Evolutionary conservation across 2,329 filamentous ascomycete species (phyloP).

Genomic region (Raffaelea ambrosiae): DNA sequence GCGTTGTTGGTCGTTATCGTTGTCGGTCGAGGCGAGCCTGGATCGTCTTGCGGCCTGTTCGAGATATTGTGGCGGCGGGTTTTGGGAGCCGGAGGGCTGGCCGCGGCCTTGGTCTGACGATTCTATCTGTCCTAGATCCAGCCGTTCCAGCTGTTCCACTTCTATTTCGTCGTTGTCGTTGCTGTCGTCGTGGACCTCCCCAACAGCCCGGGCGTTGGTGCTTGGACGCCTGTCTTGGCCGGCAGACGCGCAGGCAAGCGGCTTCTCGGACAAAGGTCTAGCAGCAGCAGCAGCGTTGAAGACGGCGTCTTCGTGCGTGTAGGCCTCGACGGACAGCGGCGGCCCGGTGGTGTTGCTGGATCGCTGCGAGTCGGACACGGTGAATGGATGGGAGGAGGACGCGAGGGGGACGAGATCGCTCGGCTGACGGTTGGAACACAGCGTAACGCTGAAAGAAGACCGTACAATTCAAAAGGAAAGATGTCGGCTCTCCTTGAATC

Average conservation of each 20-base stretch:
- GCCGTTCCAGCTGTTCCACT: constrained; percentile 8
- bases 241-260: too few relatives aligned
- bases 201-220: too few relatives aligned
- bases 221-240: not conserved
- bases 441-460: too few relatives aligned
- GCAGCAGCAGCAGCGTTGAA: not conserved
- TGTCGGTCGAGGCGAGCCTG: constrained; percentile 27
- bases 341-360: constrained; percentile 5
- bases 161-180: constrained; percentile 13
- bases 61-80: constrained; percentile 44
- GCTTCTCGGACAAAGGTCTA: not conserved
- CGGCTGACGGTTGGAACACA: too few relatives aligned
- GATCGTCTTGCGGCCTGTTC: constrained; percentile 16
- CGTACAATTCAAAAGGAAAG: too few relatives aligned
- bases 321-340: not conserved
- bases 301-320: not conserved
- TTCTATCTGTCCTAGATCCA: constrained; percentile 15
- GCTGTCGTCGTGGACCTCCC: constrained; percentile 23
- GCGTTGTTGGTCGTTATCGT: not conserved
- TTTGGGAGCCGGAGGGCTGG: too few relatives aligned
- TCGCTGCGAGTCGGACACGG: constrained; percentile 11
- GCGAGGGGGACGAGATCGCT: too few relatives aligned
- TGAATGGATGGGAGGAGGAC: constrained; percentile 2
- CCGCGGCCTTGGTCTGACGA: too few relatives aligned
- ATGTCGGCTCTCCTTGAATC: too few relatives aligned